phyloP scores from a whole-genome alignment of 257 asterid species.

The Solanum neorickii region DNA sequence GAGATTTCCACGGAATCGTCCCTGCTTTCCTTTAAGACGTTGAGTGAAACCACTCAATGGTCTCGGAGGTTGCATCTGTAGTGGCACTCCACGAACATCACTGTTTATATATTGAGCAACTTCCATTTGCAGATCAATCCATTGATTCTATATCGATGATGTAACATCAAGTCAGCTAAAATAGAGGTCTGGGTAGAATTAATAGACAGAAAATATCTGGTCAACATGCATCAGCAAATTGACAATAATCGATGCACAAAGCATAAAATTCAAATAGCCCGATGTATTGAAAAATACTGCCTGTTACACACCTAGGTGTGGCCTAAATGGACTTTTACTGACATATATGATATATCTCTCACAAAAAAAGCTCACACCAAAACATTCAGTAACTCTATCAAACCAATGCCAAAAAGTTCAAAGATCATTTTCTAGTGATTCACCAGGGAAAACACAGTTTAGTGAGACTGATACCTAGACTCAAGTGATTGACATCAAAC shows the following conservation, averaged over 20 bases:
- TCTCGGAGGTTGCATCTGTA: constrained; percentile 12
- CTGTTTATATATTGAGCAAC: constrained; percentile 84
- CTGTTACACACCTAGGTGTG: background rate
- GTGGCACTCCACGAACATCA: constrained; percentile 57
- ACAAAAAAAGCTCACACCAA: background rate
- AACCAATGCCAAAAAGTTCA: background rate
- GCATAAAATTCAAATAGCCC: background rate
- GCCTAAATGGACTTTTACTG: background rate
- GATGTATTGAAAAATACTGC: background rate
- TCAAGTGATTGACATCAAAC: background rate
- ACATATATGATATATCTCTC: background rate
- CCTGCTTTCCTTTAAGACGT: constrained; percentile 94
- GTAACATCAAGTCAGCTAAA: background rate
- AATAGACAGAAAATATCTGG: background rate
- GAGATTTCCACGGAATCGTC: constrained; percentile 86
- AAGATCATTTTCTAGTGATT: background rate
- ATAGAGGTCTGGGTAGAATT: background rate
- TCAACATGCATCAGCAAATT: background rate
- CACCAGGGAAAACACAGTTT: background rate
- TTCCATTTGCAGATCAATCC: constrained; percentile 67
- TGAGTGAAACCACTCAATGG: constrained; percentile 85
- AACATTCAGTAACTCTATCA: background rate
- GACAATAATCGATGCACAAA: background rate
- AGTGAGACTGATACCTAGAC: background rate
- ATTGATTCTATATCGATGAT: constrained; percentile 33